A percentile compares a stretch with the other conserved stretches of the same genome.
Evolutionary conservation across 345 rosid species (phyloP).

Genomic region (Moricandia moricandioides): DNA sequence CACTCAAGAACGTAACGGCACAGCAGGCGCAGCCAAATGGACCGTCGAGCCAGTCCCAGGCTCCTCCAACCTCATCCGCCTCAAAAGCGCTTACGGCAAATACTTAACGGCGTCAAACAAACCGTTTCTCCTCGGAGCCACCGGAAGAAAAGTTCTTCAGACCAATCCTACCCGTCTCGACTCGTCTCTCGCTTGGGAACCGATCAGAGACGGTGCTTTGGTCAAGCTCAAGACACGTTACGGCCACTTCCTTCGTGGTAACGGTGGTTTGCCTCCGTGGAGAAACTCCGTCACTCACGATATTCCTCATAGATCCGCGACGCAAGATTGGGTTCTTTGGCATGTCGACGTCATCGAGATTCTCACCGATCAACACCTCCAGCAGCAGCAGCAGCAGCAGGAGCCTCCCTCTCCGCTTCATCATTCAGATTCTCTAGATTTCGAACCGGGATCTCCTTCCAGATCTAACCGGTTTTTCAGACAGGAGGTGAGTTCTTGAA

Average conservation of each 20-base stretch:
- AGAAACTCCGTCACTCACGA: conserved; percentile 84
- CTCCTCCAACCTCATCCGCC: conserved; percentile 51
- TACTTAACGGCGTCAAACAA: conserved; percentile 81
- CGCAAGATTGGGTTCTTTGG: conserved; percentile 82
- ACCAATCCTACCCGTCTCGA: conserved; percentile 54
- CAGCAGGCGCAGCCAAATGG: conserved; percentile 59
- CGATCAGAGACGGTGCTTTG: conserved; percentile 46
- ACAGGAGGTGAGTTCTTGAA: conserved; percentile 52
- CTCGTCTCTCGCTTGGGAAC: conserved; percentile 73
- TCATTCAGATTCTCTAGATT: conserved; percentile 60
- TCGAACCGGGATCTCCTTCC: conserved; percentile 49
- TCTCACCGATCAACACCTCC: conserved; percentile 20
- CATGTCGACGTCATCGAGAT: conserved; percentile 61
- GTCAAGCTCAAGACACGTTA: conserved; percentile 60
- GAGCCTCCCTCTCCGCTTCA: conserved; percentile 36
- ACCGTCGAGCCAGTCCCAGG: conserved; percentile 57
- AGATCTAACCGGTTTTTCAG: conserved; percentile 51
- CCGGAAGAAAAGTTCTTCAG: conserved; percentile 70
- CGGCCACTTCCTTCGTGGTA: conserved; percentile 70
- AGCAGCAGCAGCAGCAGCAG: not conserved
- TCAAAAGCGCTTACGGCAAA: conserved; percentile 62
- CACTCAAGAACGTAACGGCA: conserved; percentile 66
- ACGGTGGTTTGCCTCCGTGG: conserved; percentile 78
- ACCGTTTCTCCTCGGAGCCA: conserved; percentile 77
- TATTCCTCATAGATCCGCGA: conserved; percentile 56